phyloP scores from a whole-genome alignment of 116 monocot species.

The Zostera marina region DNA sequence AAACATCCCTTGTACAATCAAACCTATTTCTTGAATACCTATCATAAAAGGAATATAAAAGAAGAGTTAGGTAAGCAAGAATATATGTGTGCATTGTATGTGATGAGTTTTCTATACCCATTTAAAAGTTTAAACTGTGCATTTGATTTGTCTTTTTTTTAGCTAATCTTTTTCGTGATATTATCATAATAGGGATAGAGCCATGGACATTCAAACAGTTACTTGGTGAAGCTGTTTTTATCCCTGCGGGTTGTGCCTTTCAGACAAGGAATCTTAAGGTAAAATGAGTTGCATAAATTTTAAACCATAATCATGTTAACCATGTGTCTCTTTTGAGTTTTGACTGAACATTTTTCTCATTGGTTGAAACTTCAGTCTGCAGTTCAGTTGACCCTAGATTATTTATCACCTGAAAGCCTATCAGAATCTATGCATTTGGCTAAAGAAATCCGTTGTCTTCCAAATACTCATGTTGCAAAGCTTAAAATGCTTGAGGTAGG shows the following conservation, averaged over 20 bases:
- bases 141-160: slow-evolving; percentile 1
- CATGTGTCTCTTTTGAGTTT: no score
- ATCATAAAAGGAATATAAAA: slow-evolving; percentile 60
- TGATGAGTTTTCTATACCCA: neutral
- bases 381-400: slow-evolving; percentile 61
- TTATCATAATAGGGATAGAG: slow-evolving; percentile 37
- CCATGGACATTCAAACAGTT: slow-evolving; percentile 79
- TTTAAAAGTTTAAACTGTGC: neutral
- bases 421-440: slow-evolving; percentile 44
- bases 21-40: slow-evolving; percentile 37
- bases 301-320: neutral
- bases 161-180: neutral
- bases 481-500: slow-evolving; percentile 79
- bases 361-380: slow-evolving; percentile 41
- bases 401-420: slow-evolving; percentile 75
- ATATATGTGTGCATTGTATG: neutral
- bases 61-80: slow-evolving; percentile 43
- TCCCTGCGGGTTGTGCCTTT: slow-evolving; percentile 92
- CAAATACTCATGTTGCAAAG: slow-evolving; percentile 68
- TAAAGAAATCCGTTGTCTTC: slow-evolving; percentile 83
- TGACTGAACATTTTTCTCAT: no score
- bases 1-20: slow-evolving; percentile 46
- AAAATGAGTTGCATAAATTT: neutral
- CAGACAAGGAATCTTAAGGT: slow-evolving; percentile 81
- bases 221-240: slow-evolving; percentile 79